Base-by-base conservation (phyloP, 495 filamentous ascomycete genomes). In the Durotheca rogersii region DNA sequence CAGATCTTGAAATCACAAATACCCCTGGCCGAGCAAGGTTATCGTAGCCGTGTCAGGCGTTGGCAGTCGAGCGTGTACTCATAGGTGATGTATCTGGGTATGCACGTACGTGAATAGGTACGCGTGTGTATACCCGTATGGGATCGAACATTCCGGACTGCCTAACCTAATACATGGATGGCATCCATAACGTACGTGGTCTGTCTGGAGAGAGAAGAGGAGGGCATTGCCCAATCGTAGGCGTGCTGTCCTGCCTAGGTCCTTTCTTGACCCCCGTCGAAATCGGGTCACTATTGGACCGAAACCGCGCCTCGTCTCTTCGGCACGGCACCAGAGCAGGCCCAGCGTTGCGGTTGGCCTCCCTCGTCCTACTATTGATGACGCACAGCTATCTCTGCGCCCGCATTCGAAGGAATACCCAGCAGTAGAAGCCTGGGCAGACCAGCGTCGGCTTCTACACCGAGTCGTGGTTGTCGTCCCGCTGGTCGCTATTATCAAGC, bases 231-330 rank as follows among this genome's bases (percentile, higher is more conserved):
- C 50, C 46, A 59, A 53, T 40, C 14, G 36, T 20, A 38, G 53
- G 15, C 23, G 21, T 14, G 37, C 17, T n/a, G 36, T 35, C 44
- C 50, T 45, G 46, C 42, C 41, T 30, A 35, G 23, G 33, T 18
- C 40, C 33, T 25, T 27, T 4, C 4, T 4, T 19, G 45, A 50
- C 39, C 21, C n/a, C 42, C 45, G 6, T 46, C 29, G 21, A 50
- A 16, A 32, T 42, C 49, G 45, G 56, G 46, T 59, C 41, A 59
- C 56, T 41, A 51, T 53, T 53, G 37, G 35, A 43, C 41, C 56
- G 50, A 45, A 44, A 31, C 33, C 35, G 39, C 41, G 23, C 44
- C n/a, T 36, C 25, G 16, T 38, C 23, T 38, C 1, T 20, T 4
- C 23, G 9, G n/a, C 25, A 31, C 39, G 33, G 29, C 42, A 36